Evolutionary conservation across 1,284 basidiomycete genomes (phyloP).

Genomic region (Xerocomus alliaceus): DNA sequence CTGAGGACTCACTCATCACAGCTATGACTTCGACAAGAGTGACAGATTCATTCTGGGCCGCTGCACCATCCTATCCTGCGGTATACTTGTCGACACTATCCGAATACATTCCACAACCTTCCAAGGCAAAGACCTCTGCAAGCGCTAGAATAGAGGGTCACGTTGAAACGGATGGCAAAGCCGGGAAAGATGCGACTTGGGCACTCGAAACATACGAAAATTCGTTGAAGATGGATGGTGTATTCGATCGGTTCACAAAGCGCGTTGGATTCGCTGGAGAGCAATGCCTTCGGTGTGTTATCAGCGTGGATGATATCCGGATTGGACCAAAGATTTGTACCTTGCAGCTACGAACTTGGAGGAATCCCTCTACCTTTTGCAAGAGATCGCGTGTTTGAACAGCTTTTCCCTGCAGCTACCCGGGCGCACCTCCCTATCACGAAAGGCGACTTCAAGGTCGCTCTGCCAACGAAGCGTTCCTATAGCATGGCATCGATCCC

Average conservation of each 20-base stretch:
- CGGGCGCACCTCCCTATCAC: slow-evolving; percentile 57
- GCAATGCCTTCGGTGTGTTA: slow-evolving; percentile 76
- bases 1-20: slow-evolving; percentile 58
- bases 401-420: slow-evolving; percentile 67
- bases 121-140: slow-evolving; percentile 55
- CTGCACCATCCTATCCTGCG: slow-evolving; percentile 67
- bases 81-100: slow-evolving; percentile 74
- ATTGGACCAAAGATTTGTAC: not conserved
- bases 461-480: slow-evolving; percentile 52
- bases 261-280: slow-evolving; percentile 69
- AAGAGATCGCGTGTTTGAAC: slow-evolving; percentile 69
- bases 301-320: slow-evolving; percentile 8
- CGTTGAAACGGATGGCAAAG: slow-evolving; percentile 47
- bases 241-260: slow-evolving; percentile 81
- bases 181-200: slow-evolving; percentile 60
- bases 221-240: slow-evolving; percentile 73
- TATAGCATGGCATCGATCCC: slow-evolving; percentile 59
- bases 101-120: slow-evolving; percentile 68
- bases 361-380: slow-evolving; percentile 79
- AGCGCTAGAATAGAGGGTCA: slow-evolving; percentile 49
- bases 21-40: slow-evolving; percentile 64
- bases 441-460: slow-evolving; percentile 63
- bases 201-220: slow-evolving; percentile 78
- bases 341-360: slow-evolving; percentile 74
- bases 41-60: slow-evolving; percentile 66